Base-by-base conservation (phyloP, 768 basidiomycete species). In the Boletus subparvulus region DNA sequence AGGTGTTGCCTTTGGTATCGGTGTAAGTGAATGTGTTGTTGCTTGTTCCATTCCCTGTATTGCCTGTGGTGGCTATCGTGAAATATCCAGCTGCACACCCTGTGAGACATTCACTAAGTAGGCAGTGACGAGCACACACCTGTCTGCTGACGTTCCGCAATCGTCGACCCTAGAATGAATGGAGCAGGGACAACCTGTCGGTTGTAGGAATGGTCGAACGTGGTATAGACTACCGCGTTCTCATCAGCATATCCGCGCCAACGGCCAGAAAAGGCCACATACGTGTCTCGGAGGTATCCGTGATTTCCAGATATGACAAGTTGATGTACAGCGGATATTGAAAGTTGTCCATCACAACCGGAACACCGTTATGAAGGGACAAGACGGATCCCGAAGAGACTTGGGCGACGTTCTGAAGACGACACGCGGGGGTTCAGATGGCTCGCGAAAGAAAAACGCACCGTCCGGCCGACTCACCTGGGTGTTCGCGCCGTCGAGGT, bases 141-240 rank as follows among this genome's bases (percentile, higher is more conserved):
- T 12, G 87, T 78, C 35, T 78, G 69, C 66, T 92, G 90, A 26
- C 75, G 79, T 57, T 86, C 80, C 17, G 69, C 56, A 33, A 87
- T 89, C 11, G 78, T 80, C 10, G 84, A 86, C 11, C 78, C 79
- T 6, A 83, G 64, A 50, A 83, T 78, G 58, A 86, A 81, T 2
- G 87, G 84, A 40, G 77, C 76, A 1, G 88, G 87, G 14, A 79
- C 64, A 39, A 85, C 69, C 24, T 75, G 72, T 24, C 88, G 83
- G 48, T 82, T 69, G 64, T 89, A 92, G 1, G 84, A 85, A 63
- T 90, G 89, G 62, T 91, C 86, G 55, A 92, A 79, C 3, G 66
- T 62, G 11, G 78, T 72, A 48, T 76, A 75, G 64, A 81, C 86
- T 88, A 48, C 6, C 54, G 32, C 35, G 16, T 4, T 10, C 14